A percentile compares a stretch with the other conserved stretches of the same genome.
Conservation (phyloP, 148 eudicot species). For the Heliosperma pusillum region DNA sequence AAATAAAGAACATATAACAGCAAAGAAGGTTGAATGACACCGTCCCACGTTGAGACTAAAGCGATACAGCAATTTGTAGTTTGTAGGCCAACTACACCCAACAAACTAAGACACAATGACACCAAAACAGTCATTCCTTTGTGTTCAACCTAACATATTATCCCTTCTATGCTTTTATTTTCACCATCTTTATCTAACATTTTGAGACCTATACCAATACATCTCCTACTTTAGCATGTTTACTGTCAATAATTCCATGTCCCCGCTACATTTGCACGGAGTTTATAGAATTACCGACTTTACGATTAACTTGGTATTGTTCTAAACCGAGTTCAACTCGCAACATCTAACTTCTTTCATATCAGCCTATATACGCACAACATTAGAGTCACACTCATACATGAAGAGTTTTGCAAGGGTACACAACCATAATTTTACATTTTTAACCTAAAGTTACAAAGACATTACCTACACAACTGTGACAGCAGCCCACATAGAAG, state of each 20-base stretch:
- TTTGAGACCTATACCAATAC: slow-evolving; percentile 1
- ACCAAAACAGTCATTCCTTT: not conserved
- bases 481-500: not conserved
- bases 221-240: slow-evolving; percentile 7
- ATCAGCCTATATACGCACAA: not conserved
- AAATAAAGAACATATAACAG: too few species aligned
- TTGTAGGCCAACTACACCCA: not conserved
- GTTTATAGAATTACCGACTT: too few species aligned
- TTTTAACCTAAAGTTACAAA: too few species aligned
- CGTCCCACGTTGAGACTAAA: not conserved
- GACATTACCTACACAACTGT: not conserved
- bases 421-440: not conserved
- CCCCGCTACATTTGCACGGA: too few species aligned
- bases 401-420: too few species aligned
- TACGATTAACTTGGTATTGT: too few species aligned
- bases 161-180: not conserved
- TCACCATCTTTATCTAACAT: not conserved
- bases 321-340: not conserved
- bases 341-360: not conserved
- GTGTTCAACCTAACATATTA: slow-evolving; percentile 15
- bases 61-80: not conserved
- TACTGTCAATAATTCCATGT: too few species aligned
- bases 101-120: not conserved
- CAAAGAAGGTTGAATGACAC: not conserved
- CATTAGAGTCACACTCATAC: not conserved